These are phyloP conservation scores for Pontederia paniculata DNA, from an alignment of 176 grass and related monocot genomes.

Conservation along the genomic window DNA sequence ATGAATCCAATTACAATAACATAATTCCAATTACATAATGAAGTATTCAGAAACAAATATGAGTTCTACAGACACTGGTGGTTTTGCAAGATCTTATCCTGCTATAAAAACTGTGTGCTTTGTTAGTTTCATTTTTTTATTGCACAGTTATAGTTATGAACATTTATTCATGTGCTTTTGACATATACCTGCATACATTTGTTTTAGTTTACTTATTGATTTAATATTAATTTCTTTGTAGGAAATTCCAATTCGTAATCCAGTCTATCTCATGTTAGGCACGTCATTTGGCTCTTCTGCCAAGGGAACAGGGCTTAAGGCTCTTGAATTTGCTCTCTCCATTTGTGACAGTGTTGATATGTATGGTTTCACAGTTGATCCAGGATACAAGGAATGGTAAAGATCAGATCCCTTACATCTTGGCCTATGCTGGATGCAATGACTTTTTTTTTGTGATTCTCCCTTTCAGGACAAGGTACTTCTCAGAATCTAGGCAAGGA, in stretches of 20 bases:
- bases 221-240: slow-evolving; percentile 25
- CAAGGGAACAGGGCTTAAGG: slow-evolving; percentile 95
- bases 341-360: slow-evolving; percentile 86
- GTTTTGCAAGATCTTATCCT: too few relatives aligned
- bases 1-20: too few relatives aligned
- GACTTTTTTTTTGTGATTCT: background rate
- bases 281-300: slow-evolving; percentile 94
- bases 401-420: background rate
- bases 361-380: slow-evolving; percentile 98
- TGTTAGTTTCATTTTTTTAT: too few relatives aligned
- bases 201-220: slow-evolving; percentile 11
- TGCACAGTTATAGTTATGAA: too few relatives aligned
- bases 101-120: too few relatives aligned
- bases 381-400: slow-evolving; percentile 98
- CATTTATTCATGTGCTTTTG: too few relatives aligned
- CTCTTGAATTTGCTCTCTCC: slow-evolving; percentile 91
- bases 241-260: slow-evolving; percentile 83
- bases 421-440: too few relatives aligned
- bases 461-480: slow-evolving; percentile 88
- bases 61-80: too few relatives aligned
- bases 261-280: slow-evolving; percentile 82
- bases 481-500: slow-evolving; percentile 82
- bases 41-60: too few relatives aligned
- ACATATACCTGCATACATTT: background rate
- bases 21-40: too few relatives aligned